Base-by-base conservation (phyloP, 2,329 filamentous ascomycete species). In the Fusarium scirpi region DNA sequence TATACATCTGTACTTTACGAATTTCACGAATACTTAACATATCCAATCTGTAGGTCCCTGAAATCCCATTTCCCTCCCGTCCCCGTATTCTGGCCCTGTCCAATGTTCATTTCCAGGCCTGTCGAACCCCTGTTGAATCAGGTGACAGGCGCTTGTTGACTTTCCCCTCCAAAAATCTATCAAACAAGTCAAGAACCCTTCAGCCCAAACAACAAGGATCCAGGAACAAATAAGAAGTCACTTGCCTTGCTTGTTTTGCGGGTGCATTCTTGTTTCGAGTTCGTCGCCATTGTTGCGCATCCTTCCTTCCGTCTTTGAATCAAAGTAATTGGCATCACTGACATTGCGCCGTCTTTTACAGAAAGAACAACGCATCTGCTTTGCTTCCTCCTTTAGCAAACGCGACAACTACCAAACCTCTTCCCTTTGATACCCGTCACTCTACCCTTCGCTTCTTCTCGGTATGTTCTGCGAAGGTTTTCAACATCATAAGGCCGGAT, bases 131-230 rank as follows among this genome's bases (percentile, higher is more conserved):
- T 71, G 73, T 52, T 55, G 44, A 38, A 75, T 76, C 74, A 76
- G 74, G 72, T 76, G 74, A 76, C 71, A 56, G 61, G 25, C 59
- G 68, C 62, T 76, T 76, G 72, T 76, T 76, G 74, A 75, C 70
- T 71, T 75, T 67, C 73, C 73, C 74, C 68, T 71, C 72, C 65
- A 73, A 62, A 65, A 74, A 63, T 38, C 32, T 9, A 67, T n/a
- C 32, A 47, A 54, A 60, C 67, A 49, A 52, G 65, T 58, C 57
- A 58, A 59, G 46, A 60, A 38, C 46, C 52, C 64, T 49, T 74
- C 59, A 38, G 49, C 48, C 58, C 63, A 61, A 60, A 72, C 60
- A 72, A 73, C 73, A 73, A 75, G 71, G 73, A 73, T 72, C 67
- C 29, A 41, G 65, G 60, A 67, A 71, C 62, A 69, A 52, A 49